These are phyloP conservation scores for Dianthus caryophyllus DNA, from an alignment of 148 eudicot species.

Conservation along the genomic window DNA sequence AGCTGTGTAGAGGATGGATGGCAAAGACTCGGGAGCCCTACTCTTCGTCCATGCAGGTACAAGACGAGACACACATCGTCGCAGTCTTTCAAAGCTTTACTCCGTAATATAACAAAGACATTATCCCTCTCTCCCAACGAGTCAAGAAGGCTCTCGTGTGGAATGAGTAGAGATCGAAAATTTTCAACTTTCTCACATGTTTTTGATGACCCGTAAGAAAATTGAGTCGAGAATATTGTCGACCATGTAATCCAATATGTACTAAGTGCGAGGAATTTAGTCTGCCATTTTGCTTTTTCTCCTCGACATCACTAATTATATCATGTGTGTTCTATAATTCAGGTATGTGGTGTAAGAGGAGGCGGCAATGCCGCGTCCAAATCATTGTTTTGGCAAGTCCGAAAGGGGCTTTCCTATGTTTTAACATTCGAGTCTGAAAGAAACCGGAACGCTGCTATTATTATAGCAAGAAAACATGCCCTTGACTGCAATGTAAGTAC, in stretches of 20 bases:
- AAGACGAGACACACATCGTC: conserved; percentile 3
- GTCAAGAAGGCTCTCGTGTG: too few relatives aligned
- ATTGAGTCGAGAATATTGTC: neutral
- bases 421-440: conserved; percentile 70
- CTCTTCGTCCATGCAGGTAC: conserved; percentile 85
- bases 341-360: conserved; percentile 94
- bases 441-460: conserved; percentile 70
- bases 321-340: conserved; percentile 9
- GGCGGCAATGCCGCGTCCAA: conserved; percentile 87
- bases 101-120: too few relatives aligned
- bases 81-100: neutral
- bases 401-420: conserved; percentile 73
- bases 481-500: conserved; percentile 70
- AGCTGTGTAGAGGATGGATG: conserved; percentile 92
- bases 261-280: too few relatives aligned
- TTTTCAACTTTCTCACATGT: neutral
- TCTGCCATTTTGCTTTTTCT: neutral
- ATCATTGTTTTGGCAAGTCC: conserved; percentile 88
- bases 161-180: too few relatives aligned
- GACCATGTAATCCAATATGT: neutral
- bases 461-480: conserved; percentile 76
- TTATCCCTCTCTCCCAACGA: too few relatives aligned
- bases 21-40: conserved; percentile 84
- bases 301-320: neutral
- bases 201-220: neutral